Percentiles rank a stretch among this genome's conserved stretches.
Conservation (phyloP, 2,329 filamentous ascomycete species). For the Rachicladosporium sp. region DNA sequence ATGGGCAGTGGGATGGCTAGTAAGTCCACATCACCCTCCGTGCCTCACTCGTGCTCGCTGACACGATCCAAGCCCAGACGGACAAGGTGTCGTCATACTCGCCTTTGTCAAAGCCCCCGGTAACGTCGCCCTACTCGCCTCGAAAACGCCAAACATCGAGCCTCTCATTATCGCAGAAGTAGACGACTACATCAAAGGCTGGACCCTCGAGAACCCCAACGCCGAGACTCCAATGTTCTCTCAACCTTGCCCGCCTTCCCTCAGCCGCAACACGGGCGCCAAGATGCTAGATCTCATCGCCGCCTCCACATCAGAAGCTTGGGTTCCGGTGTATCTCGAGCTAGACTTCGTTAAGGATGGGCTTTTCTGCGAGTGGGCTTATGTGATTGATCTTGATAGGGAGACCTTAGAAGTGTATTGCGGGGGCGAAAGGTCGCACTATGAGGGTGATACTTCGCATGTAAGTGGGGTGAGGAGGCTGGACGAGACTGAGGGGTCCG, state of each 20-base stretch:
- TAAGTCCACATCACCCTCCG: conserved; percentile 3
- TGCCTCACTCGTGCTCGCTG: neutral
- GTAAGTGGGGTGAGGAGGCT: no score
- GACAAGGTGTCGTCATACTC: conserved; percentile 15
- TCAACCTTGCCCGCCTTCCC: no score
- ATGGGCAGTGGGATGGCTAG: conserved; percentile 17
- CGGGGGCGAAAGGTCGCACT: no score
- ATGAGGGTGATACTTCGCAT: no score
- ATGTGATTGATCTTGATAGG: conserved; percentile 18
- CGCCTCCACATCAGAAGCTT: neutral
- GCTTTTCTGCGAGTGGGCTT: conserved; percentile 17
- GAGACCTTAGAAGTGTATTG: conserved; percentile 5
- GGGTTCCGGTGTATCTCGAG: conserved; percentile 3
- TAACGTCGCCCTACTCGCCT: conserved; percentile 15
- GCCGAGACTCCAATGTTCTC: no score
- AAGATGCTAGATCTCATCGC: no score
- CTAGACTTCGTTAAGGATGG: conserved; percentile 14
- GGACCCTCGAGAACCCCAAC: no score
- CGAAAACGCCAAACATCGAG: neutral
- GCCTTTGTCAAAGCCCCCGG: conserved; percentile 11
- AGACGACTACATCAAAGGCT: no score
- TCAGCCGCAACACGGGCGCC: no score
- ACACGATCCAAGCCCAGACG: conserved; percentile 1
- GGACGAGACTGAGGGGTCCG: no score
- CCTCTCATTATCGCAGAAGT: no score